Evolutionary conservation across 2,329 filamentous ascomycete genomes (phyloP).

Genomic region (Botrytis squamosa): DNA sequence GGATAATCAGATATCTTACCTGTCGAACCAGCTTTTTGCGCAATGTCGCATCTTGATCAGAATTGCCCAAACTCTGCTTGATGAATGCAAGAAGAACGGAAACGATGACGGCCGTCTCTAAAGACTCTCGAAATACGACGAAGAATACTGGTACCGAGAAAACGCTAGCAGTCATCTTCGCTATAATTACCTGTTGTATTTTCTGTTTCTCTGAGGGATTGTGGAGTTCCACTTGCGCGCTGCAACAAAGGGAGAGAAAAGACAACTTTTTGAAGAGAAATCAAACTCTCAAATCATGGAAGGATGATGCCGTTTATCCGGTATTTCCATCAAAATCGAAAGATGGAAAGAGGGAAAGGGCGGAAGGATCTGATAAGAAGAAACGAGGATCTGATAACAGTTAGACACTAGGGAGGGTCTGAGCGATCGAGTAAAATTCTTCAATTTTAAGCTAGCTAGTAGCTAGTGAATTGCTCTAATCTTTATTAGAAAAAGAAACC

Average conservation of each 20-base stretch:
- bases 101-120: slow-evolving; percentile 82
- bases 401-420: background rate
- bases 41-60: slow-evolving; percentile 57
- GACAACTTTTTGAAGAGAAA: background rate
- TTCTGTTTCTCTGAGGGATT: background rate
- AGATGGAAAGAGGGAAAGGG: background rate
- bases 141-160: slow-evolving; percentile 84
- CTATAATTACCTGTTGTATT: background rate
- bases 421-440: background rate
- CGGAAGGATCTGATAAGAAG: background rate
- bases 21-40: slow-evolving; percentile 66
- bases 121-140: slow-evolving; percentile 81
- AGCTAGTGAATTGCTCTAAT: background rate
- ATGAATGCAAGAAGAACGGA: slow-evolving; percentile 84
- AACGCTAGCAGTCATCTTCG: slow-evolving; percentile 61
- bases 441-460: background rate
- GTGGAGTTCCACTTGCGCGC: background rate
- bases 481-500: background rate
- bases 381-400: slow-evolving; percentile 21
- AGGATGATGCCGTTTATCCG: background rate
- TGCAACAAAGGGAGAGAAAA: background rate
- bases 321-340: background rate
- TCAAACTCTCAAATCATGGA: background rate
- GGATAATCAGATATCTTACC: slow-evolving; percentile 40
- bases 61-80: slow-evolving; percentile 72